A percentile compares a stretch with the other conserved stretches of the same genome.
These are phyloP conservation scores for Trypanosoma congolense DNA, from an alignment of 208 protist genomes.

Conservation along the genomic window DNA sequence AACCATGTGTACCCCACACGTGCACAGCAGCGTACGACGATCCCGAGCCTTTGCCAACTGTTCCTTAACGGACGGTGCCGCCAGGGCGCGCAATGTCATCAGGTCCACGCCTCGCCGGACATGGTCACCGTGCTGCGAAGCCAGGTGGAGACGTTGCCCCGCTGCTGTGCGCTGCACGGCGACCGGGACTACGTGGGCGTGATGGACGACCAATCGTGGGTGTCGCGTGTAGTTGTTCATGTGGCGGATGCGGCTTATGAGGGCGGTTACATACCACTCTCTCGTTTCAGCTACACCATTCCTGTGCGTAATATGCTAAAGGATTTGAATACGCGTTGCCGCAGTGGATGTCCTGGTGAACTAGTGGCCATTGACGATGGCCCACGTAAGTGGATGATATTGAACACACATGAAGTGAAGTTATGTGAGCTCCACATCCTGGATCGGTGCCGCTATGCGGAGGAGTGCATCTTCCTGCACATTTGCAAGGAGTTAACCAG, in stretches of 20 bases:
- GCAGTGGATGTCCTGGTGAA: neutral
- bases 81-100: slow-evolving; percentile 60
- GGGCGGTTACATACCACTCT: slow-evolving; percentile 33
- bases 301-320: slow-evolving; percentile 49
- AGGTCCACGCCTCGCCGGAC: slow-evolving; percentile 62
- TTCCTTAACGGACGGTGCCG: slow-evolving; percentile 55
- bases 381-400: neutral
- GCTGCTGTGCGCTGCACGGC: slow-evolving; percentile 65
- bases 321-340: slow-evolving; percentile 20
- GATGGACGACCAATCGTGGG: slow-evolving; percentile 4
- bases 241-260: slow-evolving; percentile 5
- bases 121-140: slow-evolving; percentile 43
- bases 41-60: slow-evolving; percentile 72
- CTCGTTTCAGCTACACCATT: slow-evolving; percentile 57
- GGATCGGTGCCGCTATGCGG: slow-evolving; percentile 71
- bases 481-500: slow-evolving; percentile 65
- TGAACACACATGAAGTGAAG: slow-evolving; percentile 11
- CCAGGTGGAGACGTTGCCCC: slow-evolving; percentile 49
- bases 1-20: slow-evolving; percentile 9
- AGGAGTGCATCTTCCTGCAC: slow-evolving; percentile 81
- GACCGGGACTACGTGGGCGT: slow-evolving; percentile 25
- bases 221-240: slow-evolving; percentile 6
- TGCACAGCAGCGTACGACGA: slow-evolving; percentile 18
- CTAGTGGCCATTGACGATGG: neutral
- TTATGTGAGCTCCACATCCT: slow-evolving; percentile 65